Evolutionary conservation across 768 basidiomycete genomes (phyloP).

Genomic region (Solioccasus polychromus): DNA sequence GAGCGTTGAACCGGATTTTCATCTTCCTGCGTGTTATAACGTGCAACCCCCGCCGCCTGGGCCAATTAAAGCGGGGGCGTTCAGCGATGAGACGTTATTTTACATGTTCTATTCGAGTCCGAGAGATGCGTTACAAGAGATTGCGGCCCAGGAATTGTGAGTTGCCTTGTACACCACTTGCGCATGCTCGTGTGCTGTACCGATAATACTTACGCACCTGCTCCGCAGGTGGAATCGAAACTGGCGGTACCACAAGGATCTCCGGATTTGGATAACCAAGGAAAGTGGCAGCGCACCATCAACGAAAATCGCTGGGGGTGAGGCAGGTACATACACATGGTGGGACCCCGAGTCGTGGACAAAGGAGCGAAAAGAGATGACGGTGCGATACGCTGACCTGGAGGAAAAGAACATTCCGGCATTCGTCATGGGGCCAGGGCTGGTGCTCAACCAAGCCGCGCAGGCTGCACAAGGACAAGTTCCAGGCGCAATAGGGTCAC

Average conservation of each 20-base stretch:
- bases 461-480: slow-evolving; percentile 37
- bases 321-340: slow-evolving; percentile 86
- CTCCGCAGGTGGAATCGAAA: slow-evolving; percentile 79
- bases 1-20: slow-evolving; percentile 88
- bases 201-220: slow-evolving; percentile 6
- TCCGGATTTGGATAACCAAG: slow-evolving; percentile 81
- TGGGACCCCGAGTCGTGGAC: slow-evolving; percentile 83
- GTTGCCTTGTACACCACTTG: slow-evolving; percentile 34
- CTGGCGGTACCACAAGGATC: slow-evolving; percentile 95
- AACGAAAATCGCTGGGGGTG: slow-evolving; percentile 75
- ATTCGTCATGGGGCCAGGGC: slow-evolving; percentile 51
- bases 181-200: slow-evolving; percentile 2
- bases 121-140: slow-evolving; percentile 88
- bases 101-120: slow-evolving; percentile 98
- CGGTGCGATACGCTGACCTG: slow-evolving; percentile 68
- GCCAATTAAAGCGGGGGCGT: slow-evolving; percentile 73
- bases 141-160: slow-evolving; percentile 93
- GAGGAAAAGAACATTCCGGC: slow-evolving; percentile 71
- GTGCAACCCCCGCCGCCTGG: slow-evolving; percentile 86
- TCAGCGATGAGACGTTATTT: slow-evolving; percentile 95
- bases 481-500: slow-evolving; percentile 31
- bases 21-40: slow-evolving; percentile 88
- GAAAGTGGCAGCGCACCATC: slow-evolving; percentile 77
- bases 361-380: slow-evolving; percentile 76
- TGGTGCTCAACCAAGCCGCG: slow-evolving; percentile 37